Percentiles rank a stretch among this genome's conserved stretches.
Conservation (phyloP, 768 basidiomycete species). For the Termitomyces sp. region DNA sequence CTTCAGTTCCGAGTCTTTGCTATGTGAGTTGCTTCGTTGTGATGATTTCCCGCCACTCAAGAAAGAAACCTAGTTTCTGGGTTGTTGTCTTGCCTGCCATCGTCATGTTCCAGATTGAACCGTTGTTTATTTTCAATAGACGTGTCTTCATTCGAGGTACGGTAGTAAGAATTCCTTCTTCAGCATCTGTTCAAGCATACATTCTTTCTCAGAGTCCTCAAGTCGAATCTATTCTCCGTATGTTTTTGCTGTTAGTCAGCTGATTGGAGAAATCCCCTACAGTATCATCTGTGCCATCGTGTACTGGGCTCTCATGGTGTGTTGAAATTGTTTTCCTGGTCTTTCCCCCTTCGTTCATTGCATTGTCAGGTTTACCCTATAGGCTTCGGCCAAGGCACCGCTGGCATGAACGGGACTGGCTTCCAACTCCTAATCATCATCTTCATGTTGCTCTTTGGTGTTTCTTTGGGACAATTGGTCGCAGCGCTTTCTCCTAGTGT, state of each 20-base stretch:
- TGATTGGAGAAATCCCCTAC: constrained; percentile 80
- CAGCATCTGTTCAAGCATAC: background rate
- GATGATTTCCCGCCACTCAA: background rate
- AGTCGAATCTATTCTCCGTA: constrained; percentile 85
- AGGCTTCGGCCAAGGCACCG: constrained; percentile 59
- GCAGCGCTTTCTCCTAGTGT: constrained; percentile 76
- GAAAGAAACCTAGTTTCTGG: constrained; percentile 53
- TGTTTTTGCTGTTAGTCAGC: constrained; percentile 81
- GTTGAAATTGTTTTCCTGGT: constrained; percentile 6
- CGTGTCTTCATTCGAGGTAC: constrained; percentile 37
- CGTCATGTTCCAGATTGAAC: constrained; percentile 79
- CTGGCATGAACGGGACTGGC: constrained; percentile 60
- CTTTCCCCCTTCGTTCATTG: background rate
- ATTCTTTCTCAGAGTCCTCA: constrained; percentile 51
- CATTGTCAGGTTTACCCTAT: constrained; percentile 53
- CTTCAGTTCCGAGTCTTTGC: constrained; percentile 80
- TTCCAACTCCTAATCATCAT: constrained; percentile 70
- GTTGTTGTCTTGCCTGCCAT: constrained; percentile 66
- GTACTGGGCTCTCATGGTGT: constrained; percentile 75
- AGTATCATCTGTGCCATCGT: constrained; percentile 63
- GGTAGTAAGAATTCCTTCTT: background rate
- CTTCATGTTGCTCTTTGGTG: constrained; percentile 62
- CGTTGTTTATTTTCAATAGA: constrained; percentile 76
- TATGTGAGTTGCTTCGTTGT: constrained; percentile 43
- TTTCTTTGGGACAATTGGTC: constrained; percentile 71